phyloP scores from a whole-genome alignment of 2,329 filamentous ascomycete species.

The Penicillium hesseltinei region DNA sequence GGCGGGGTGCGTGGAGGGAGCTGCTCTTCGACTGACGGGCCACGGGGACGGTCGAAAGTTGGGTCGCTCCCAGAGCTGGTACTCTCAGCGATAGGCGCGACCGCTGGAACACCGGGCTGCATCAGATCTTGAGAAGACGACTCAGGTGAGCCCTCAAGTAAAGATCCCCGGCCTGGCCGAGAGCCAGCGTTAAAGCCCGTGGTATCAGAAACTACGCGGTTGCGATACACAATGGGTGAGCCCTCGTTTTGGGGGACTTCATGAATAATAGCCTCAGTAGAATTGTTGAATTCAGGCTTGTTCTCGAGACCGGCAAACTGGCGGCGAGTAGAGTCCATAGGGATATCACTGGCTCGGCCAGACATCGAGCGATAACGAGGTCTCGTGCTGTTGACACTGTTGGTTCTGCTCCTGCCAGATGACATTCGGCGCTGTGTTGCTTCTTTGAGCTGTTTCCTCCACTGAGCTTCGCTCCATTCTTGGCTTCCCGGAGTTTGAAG shows the following conservation, averaged over 20 bases:
- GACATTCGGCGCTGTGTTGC: slow-evolving; percentile 61
- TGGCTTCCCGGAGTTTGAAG: slow-evolving; percentile 75
- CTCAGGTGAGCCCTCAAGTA: slow-evolving; percentile 33
- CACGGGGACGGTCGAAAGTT: slow-evolving; percentile 16
- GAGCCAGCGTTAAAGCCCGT: slow-evolving; percentile 22
- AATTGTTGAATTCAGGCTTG: slow-evolving; percentile 34
- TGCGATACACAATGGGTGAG: slow-evolving; percentile 25
- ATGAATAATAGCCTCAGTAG: slow-evolving; percentile 36
- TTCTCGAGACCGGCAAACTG: slow-evolving; percentile 19
- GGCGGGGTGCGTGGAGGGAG: slow-evolving; percentile 58
- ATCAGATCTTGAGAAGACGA: slow-evolving; percentile 39
- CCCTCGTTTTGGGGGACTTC: slow-evolving; percentile 26
- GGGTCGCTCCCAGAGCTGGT: slow-evolving; percentile 44
- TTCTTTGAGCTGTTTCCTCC: slow-evolving; percentile 86
- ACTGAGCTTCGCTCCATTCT: slow-evolving; percentile 80
- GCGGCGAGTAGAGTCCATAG: slow-evolving; percentile 29
- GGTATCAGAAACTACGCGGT: slow-evolving; percentile 35
- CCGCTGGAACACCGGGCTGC: slow-evolving; percentile 22
- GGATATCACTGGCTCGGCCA: slow-evolving; percentile 35
- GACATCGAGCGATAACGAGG: slow-evolving; percentile 38
- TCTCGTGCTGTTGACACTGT: slow-evolving; percentile 59
- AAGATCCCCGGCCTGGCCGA: slow-evolving; percentile 13
- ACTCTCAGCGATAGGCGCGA: slow-evolving; percentile 33
- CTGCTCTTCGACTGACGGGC: slow-evolving; percentile 35
- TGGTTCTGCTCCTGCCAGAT: slow-evolving; percentile 41